Evolutionary conservation across 2,329 filamentous ascomycete species (phyloP), one percentile per base, ranked within the genome.

Genomic region (Hypoxylon sp.): DNA sequence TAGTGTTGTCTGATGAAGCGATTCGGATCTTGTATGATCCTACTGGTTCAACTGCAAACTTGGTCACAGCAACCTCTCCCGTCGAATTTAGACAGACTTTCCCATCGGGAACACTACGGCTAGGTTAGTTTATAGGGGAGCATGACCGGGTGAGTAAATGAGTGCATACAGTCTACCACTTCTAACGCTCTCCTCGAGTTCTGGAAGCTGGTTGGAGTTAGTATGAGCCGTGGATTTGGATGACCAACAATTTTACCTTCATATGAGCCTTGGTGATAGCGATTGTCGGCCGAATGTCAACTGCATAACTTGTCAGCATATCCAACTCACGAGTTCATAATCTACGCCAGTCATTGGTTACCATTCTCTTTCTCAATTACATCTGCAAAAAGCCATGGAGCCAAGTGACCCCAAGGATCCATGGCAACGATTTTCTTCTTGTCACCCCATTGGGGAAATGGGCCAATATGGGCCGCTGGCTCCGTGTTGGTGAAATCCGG

Each of bases 361-460:
- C 88, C 82, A 73, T 93, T 89, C 48, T 98, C 90, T 55, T 91
- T 89, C 53, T 92, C 86, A 75, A 96, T 94, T 50, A 88, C 86
- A 69, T 95, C 90, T 71, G 92, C 92, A 83, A 91, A 97, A 2
- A 97, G 82, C 91, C 91, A 94, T 8, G 93, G 93, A 8, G 91
- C 88, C 67, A 97, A 83, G 82, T 98, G 96, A 5, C 96, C 95
- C 79, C 92, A 93, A 0, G 95, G 95, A 78, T 98, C 96, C 94
- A 99, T 97, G 17, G 95, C 93, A 13, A 98, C 95, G 70, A 99
- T 98, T 84, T 98, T 98, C 80, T 93, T 94, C 76, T 88, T 88
- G 78, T 97, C 93, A 26, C 87, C 88, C 95, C 95, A 99, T 81
- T 96, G 90, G 6, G 93, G 90, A 75, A 97, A 97, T 6, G 93